phyloP scores from a whole-genome alignment of 176 grass and related monocot genomes.

The Triticum dicoccoides region DNA sequence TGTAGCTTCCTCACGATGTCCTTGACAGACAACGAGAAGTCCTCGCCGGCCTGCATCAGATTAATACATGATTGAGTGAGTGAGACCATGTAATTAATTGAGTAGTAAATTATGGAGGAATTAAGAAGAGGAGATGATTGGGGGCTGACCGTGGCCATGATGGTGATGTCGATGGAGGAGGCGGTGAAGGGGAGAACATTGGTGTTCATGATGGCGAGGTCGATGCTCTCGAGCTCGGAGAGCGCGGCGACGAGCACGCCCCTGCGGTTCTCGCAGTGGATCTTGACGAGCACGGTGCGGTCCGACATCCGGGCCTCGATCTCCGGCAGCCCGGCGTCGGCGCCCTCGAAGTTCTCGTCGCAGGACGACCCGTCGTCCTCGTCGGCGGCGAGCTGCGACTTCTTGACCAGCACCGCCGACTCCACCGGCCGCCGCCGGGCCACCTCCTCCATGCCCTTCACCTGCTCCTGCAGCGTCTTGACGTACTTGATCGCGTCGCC shows the following conservation, averaged over 20 bases:
- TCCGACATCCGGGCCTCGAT: slow-evolving; percentile 83
- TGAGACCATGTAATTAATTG: not conserved
- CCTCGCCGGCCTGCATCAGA: slow-evolving; percentile 66
- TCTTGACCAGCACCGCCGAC: slow-evolving; percentile 79
- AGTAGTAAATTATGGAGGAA: not conserved
- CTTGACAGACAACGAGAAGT: slow-evolving; percentile 80
- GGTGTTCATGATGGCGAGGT: slow-evolving; percentile 77
- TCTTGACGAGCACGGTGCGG: slow-evolving; percentile 67
- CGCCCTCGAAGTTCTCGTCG: slow-evolving; percentile 53
- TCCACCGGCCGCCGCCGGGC: slow-evolving; percentile 64
- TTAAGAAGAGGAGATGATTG: not conserved
- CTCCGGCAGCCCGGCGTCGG: slow-evolving; percentile 50
- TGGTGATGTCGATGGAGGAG: slow-evolving; percentile 80
- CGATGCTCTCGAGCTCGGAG: slow-evolving; percentile 59
- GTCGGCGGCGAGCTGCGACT: slow-evolving; percentile 57
- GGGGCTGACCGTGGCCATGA: slow-evolving; percentile 65
- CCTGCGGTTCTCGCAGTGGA: slow-evolving; percentile 91
- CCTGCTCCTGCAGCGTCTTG: slow-evolving; percentile 83
- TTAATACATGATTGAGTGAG: not conserved
- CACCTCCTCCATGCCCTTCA: slow-evolving; percentile 62
- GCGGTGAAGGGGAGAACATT: slow-evolving; percentile 80
- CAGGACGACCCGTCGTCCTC: slow-evolving; percentile 61
- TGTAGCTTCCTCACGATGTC: slow-evolving; percentile 92
- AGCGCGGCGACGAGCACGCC: slow-evolving; percentile 64
- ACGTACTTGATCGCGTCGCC: slow-evolving; percentile 98